These are phyloP conservation scores for Colletotrichum costaricense DNA, from an alignment of 2,329 filamentous ascomycete species.

Conservation along the genomic window DNA sequence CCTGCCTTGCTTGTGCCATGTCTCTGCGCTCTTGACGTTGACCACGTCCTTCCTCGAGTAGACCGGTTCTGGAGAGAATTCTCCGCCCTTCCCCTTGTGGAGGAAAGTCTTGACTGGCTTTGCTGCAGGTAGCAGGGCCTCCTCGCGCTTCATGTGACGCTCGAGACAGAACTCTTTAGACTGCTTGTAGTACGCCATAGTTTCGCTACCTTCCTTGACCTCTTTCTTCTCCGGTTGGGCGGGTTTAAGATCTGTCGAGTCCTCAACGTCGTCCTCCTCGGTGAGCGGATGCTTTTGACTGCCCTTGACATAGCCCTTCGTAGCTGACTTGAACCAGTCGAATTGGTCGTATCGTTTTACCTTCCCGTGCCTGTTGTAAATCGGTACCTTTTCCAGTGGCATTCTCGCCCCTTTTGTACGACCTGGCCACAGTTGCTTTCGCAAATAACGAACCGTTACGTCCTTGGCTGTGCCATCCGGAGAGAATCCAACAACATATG, in stretches of 20 bases:
- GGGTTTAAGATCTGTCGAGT: conserved; percentile 79
- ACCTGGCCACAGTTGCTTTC: conserved; percentile 83
- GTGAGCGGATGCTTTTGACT: conserved; percentile 66
- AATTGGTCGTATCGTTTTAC: conserved; percentile 80
- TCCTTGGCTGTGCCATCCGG: conserved; percentile 92
- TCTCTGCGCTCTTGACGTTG: conserved; percentile 89
- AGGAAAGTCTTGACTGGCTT: conserved; percentile 80
- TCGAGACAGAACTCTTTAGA: conserved; percentile 88
- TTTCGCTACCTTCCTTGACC: conserved; percentile 80
- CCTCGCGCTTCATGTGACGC: conserved; percentile 89
- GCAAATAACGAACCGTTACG: conserved; percentile 91
- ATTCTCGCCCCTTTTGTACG: conserved; percentile 89
- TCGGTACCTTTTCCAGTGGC: conserved; percentile 80
- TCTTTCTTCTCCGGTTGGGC: conserved; percentile 79
- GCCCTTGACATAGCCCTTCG: conserved; percentile 76
- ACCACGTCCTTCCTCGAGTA: conserved; percentile 84
- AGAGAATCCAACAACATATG: conserved; percentile 87
- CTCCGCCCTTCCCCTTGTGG: conserved; percentile 79
- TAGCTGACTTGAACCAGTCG: conserved; percentile 89
- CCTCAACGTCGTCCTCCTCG: conserved; percentile 82
- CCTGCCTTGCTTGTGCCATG: conserved; percentile 97
- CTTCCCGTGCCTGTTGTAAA: conserved; percentile 83
- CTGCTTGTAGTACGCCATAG: conserved; percentile 87
- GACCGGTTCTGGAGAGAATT: conserved; percentile 81
- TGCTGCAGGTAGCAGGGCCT: conserved; percentile 80